A percentile compares a stretch with the other conserved stretches of the same genome.
These are phyloP conservation scores for Scutellaria minor DNA, from an alignment of 257 asterid genomes.

Conservation along the genomic window DNA sequence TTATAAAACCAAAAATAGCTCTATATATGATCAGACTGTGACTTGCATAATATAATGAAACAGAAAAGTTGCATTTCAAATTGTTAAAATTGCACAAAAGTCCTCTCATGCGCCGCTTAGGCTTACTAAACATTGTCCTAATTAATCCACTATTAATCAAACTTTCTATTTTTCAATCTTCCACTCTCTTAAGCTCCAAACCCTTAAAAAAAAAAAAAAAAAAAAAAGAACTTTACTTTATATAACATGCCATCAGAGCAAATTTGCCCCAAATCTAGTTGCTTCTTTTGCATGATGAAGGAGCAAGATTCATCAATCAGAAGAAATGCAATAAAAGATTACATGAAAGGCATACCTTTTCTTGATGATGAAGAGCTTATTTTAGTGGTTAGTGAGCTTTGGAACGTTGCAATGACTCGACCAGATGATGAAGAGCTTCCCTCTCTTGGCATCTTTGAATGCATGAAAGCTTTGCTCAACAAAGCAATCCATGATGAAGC, in stretches of 20 bases:
- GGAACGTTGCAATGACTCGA: conserved; percentile 76
- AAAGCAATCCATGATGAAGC: conserved; percentile 50
- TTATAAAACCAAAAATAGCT: background rate
- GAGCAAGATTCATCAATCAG: conserved; percentile 51
- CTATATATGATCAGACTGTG: background rate
- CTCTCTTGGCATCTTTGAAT: conserved; percentile 64
- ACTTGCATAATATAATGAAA: conserved; percentile 19
- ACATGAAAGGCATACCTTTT: conserved; percentile 45
- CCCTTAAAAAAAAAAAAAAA: conserved; percentile 4
- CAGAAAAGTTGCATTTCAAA: conserved; percentile 18
- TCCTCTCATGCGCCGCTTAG: conserved; percentile 44
- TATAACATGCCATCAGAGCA: conserved; percentile 38
- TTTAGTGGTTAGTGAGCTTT: conserved; percentile 65
- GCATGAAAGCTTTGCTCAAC: conserved; percentile 62
- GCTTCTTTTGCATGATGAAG: conserved; percentile 79
- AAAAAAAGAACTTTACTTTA: background rate
- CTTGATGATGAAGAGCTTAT: conserved; percentile 66
- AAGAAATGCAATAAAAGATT: conserved; percentile 43
- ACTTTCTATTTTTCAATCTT: conserved; percentile 6
- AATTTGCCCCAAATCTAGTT: conserved; percentile 42
- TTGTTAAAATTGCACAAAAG: conserved; percentile 30
- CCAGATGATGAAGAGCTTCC: conserved; percentile 66
- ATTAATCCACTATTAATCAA: conserved; percentile 40
- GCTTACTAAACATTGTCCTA: conserved; percentile 35
- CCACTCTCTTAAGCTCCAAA: conserved; percentile 21